Evolutionary conservation across 2,329 filamentous ascomycete genomes (phyloP), one percentile per base, ranked within the genome.

Genomic region (Colletotrichum tropicale): DNA sequence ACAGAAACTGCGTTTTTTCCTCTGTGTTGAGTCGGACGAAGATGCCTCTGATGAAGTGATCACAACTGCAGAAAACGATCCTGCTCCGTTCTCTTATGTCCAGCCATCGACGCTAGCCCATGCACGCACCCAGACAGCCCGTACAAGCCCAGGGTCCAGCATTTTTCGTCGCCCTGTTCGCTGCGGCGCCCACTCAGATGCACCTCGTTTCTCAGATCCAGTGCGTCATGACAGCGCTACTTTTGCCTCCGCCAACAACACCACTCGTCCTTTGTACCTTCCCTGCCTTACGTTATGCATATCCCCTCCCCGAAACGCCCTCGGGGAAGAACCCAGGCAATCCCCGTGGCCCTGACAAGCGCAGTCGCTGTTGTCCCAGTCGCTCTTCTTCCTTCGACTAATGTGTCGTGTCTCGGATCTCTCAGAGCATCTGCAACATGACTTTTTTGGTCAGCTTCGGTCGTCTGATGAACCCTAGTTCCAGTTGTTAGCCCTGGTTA

Each of bases 211-310:
- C 43, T 34, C 58, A 73, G 72, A 75, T 75, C 73, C 58, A 75
- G 43, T 75, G 69, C 73, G 73, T 75, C 73, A 75, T 75, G 70
- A 75, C 70, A 73, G 16, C 15, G 26, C 55, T 72, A 72, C 62
- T 34, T 67, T 26, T n/a, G 26, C 69, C 38, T 52, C 64, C 70
- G 56, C 69, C 38, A 24, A n/a, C 24, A 43, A 43, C 58, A 24
- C 24, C 38, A 43, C n/a, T 24, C 5, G 13, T n/a, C 13, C 21
- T 21, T 60, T 62, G 61, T 67, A 72, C 72, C 60, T 30, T 43
- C 18, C 21, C 16, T 32, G 16, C 15, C 52, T 66, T 43, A 12
- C n/a, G 12, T n/a, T 18, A 43, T 30, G 30, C 52, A 32, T 21
- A 30, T 34, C 12, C 58, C 21, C 28, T 30, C 34, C 21, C 36